These are phyloP conservation scores for Dichotomocladium elegans DNA, from an alignment of 371 early-diverging fungal species.

Conservation along the genomic window DNA sequence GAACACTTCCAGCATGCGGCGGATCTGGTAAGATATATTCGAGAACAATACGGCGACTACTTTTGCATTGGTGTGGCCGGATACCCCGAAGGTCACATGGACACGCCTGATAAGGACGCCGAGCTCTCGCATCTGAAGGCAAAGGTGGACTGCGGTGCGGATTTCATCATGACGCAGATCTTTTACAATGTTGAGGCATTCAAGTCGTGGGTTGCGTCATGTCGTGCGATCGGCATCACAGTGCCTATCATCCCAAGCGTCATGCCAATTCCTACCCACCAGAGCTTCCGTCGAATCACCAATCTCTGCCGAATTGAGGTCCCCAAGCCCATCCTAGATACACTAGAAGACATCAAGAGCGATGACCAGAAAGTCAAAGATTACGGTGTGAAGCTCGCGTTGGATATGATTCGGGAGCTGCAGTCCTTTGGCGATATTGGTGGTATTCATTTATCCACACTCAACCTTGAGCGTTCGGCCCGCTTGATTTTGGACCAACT, in stretches of 20 bases:
- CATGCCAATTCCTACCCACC: slow-evolving; percentile 91
- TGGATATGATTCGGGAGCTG: slow-evolving; percentile 66
- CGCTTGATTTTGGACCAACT: slow-evolving; percentile 78
- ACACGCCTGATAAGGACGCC: slow-evolving; percentile 49
- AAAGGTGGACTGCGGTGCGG: slow-evolving; percentile 91
- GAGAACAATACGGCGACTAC: slow-evolving; percentile 81
- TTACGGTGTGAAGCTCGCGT: slow-evolving; percentile 78
- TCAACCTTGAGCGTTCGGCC: slow-evolving; percentile 85
- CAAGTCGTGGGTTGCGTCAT: slow-evolving; percentile 68
- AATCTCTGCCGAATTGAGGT: slow-evolving; percentile 78
- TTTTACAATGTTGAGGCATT: slow-evolving; percentile 84
- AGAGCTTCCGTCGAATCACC: slow-evolving; percentile 86
- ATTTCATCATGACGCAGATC: slow-evolving; percentile 93
- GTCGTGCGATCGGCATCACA: slow-evolving; percentile 57
- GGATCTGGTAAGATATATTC: slow-evolving; percentile 91
- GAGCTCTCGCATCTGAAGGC: slow-evolving; percentile 68
- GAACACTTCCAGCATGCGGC: slow-evolving; percentile 80
- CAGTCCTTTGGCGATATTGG: slow-evolving; percentile 45
- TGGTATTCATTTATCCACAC: slow-evolving; percentile 79
- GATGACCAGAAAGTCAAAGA: slow-evolving; percentile 95
- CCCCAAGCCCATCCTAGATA: slow-evolving; percentile 62
- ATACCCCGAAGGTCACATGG: slow-evolving; percentile 94
- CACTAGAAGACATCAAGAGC: slow-evolving; percentile 78
- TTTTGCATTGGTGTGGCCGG: slow-evolving; percentile 97
- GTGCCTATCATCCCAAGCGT: slow-evolving; percentile 93